Evolutionary conservation across 106 monocot species (phyloP), one percentile per base, ranked within the genome.

Genomic region (Xerophyta viscosa): DNA sequence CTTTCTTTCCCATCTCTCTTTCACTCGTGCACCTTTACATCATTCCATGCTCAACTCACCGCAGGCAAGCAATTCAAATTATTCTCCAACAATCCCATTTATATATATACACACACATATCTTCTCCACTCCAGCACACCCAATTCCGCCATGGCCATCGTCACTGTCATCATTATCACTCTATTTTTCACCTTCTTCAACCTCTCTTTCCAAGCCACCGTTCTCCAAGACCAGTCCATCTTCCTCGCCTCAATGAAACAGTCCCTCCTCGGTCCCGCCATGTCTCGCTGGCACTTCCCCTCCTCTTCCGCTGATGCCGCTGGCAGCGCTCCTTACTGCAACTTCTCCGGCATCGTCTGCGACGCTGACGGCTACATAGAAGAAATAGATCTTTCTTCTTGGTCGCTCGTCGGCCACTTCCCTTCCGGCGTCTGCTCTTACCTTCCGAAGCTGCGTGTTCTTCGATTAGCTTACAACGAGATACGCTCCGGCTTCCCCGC

Each of bases 211-310:
- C 55, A 44, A 26, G 24, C 74, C 56, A 19, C 48, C 22, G 20
- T 0, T 14, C 15, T 48, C 8, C 47, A 58, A 21, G 46, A 62
- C 23, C 81, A 89, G 52, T 58, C 65, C 28, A 15, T 6, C 73
- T 89, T 73, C 66, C 73, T 96, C 57, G 61, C 66, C 31, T 75
- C 76, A 24, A 82, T 89, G 76, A 74, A 82, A 27, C 53, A 64
- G 12, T 73, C 80, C 46, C 82, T 96, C 22, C 18, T 30, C 0
- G 85, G 96, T 10, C 54, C 65, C 9, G 41, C 58, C 50, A 77
- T 80, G 46, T 58, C 75, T 1, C 26, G 27, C 0, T 96, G 84
- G 94, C 46, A 65, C 72, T 58, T 66, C 52, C 1, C 24, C 18
- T 7, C 4, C 82, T n/a, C n/a, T n/a, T n/a, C n/a, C n/a, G n/a